Conservation (phyloP, 1,284 basidiomycete species). For the Leccinum subrobustum region DNA sequence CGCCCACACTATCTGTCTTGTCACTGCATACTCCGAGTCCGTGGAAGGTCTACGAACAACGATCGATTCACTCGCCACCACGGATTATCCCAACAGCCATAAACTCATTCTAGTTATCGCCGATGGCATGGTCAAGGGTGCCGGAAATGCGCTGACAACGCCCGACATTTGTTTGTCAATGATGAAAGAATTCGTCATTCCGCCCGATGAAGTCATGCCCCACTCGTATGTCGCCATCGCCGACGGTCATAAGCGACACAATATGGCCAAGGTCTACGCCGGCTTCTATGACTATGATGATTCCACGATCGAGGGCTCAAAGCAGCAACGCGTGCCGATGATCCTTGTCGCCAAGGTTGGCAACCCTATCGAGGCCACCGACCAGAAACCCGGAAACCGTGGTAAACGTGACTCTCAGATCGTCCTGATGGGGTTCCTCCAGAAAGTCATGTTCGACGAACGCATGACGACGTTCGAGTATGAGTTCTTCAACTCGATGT, state of each 20-base stretch:
- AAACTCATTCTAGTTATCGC: slow-evolving; percentile 96
- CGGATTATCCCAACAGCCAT: slow-evolving; percentile 98
- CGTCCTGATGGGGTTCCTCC: slow-evolving; percentile 95
- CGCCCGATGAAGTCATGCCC: slow-evolving; percentile 84
- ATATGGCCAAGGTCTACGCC: slow-evolving; percentile 98
- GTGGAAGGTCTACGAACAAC: slow-evolving; percentile 96
- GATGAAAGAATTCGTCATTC: slow-evolving; percentile 96
- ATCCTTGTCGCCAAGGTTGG: slow-evolving; percentile 94
- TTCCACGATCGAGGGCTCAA: slow-evolving; percentile 86
- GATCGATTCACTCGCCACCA: slow-evolving; percentile 95
- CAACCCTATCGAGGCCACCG: slow-evolving; percentile 85
- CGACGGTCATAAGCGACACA: slow-evolving; percentile 98
- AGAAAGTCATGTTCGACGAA: slow-evolving; percentile 99
- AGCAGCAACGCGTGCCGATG: slow-evolving; percentile 96
- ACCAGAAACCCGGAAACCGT: slow-evolving; percentile 95
- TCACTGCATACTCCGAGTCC: slow-evolving; percentile 98
- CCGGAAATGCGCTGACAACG: slow-evolving; percentile 83
- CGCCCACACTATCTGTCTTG: slow-evolving; percentile 91
- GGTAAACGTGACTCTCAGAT: slow-evolving; percentile 99
- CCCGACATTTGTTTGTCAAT: slow-evolving; percentile 94
- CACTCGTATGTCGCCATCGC: slow-evolving; percentile 99
- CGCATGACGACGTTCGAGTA: slow-evolving; percentile 99
- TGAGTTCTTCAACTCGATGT: slow-evolving; percentile 98
- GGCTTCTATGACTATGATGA: slow-evolving; percentile 98
- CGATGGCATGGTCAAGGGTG: slow-evolving; percentile 98